phyloP scores from a whole-genome alignment of 768 basidiomycete genomes.

The Royoungia palumana region DNA sequence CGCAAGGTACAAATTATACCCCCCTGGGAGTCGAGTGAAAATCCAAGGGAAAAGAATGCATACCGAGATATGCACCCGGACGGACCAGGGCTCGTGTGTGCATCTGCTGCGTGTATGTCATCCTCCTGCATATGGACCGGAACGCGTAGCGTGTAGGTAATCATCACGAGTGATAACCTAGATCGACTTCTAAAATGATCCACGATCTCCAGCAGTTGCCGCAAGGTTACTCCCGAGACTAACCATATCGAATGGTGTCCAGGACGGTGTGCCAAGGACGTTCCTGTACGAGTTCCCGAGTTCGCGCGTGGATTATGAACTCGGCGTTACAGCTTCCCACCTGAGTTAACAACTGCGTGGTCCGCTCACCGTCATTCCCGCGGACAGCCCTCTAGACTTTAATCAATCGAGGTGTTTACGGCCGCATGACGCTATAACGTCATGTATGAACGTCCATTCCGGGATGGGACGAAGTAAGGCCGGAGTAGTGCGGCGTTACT shows the following conservation, averaged over 20 bases:
- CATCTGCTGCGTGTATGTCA: too few relatives aligned
- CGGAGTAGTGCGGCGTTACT: conserved; percentile 16
- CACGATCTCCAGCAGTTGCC: conserved; percentile 3
- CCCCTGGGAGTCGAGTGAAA: conserved; percentile 2
- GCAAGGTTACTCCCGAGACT: conserved; percentile 6
- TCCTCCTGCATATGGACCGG: too few relatives aligned
- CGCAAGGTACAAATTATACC: conserved; percentile 20
- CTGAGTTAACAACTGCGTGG: conserved; percentile 23
- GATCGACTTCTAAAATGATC: conserved; percentile 13
- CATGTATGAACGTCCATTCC: conserved; percentile 7
- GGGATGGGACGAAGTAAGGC: too few relatives aligned
- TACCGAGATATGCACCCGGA: conserved; percentile 1
- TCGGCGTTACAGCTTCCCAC: conserved; percentile 15
- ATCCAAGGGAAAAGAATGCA: background rate
- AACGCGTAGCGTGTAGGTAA: background rate
- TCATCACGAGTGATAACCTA: background rate
- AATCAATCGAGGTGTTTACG: conserved; percentile 10
- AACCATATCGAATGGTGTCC: background rate
- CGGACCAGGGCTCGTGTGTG: too few relatives aligned
- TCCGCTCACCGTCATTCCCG: conserved; percentile 12
- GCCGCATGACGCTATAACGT: conserved; percentile 20
- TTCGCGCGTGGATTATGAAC: background rate
- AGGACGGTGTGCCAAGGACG: background rate
- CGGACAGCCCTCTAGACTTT: conserved; percentile 15
- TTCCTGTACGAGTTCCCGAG: background rate